Percentiles rank a stretch among this genome's conserved stretches.
Evolutionary conservation across 805 yeast species (phyloP).

Genomic region (Ogataea pignaliae): DNA sequence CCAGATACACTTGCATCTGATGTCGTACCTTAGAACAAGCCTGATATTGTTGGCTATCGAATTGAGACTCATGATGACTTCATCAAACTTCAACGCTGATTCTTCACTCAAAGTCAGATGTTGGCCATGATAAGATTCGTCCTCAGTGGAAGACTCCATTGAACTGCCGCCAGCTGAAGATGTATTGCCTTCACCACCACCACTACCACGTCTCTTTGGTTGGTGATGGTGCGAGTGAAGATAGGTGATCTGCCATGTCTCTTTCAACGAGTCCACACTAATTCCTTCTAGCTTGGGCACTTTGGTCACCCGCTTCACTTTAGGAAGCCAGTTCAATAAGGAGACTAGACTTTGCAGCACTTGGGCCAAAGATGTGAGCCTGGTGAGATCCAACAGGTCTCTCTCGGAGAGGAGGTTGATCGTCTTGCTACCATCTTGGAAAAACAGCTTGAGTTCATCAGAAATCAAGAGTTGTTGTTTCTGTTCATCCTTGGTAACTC

Average conservation of each 20-base stretch:
- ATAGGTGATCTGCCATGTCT: slow-evolving; percentile 28
- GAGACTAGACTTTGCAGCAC: slow-evolving; percentile 52
- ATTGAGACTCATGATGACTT: slow-evolving; percentile 31
- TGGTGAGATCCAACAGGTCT: slow-evolving; percentile 50
- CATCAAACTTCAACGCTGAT: slow-evolving; percentile 34
- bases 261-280: slow-evolving; percentile 21
- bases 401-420: slow-evolving; percentile 32
- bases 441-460: slow-evolving; percentile 28
- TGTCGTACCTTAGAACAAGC: slow-evolving; percentile 52
- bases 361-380: slow-evolving; percentile 47
- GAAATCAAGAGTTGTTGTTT: slow-evolving; percentile 8
- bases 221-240: slow-evolving; percentile 3
- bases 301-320: slow-evolving; percentile 38
- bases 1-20: slow-evolving; percentile 49
- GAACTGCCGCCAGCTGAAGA: neutral
- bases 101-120: slow-evolving; percentile 25
- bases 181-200: neutral
- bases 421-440: slow-evolving; percentile 23
- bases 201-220: neutral
- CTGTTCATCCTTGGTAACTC: neutral
- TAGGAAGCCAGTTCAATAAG: slow-evolving; percentile 58
- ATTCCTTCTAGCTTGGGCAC: neutral
- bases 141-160: neutral
- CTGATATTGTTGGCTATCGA: slow-evolving; percentile 35
- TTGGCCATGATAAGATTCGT: neutral